Base-by-base conservation (phyloP, 225 moss, liverwort and hornwort genomes). In the Pleurozium schreberi region DNA sequence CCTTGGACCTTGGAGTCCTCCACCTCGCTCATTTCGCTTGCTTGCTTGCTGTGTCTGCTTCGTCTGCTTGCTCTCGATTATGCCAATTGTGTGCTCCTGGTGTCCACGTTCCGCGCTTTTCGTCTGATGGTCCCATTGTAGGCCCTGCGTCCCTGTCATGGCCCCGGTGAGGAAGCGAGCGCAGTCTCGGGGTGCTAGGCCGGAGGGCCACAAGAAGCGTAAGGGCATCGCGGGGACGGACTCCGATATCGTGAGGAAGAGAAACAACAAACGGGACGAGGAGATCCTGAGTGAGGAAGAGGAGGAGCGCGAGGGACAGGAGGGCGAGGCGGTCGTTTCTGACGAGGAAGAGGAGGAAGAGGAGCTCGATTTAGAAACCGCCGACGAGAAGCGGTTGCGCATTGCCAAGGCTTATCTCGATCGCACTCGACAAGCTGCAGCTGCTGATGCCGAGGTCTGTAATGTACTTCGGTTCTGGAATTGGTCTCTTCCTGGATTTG, bases 351-450 rank as follows among this genome's bases (percentile, higher is more conserved):
- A 93, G 33, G 92, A 90, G 52, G 94, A 93, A 33, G 92, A 93
- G 69, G 91, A 93, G 79, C 90, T 88, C 33, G 91, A 95, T 65
- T 59, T 92, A 55, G 99, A 99, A 89, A 97, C 96, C 21, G 96
- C 97, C 12, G 96, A 99, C 89, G 96, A 96, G 89, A 99, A 99
- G 91, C 92, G 97, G 86, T 90, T 99, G 94, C 93, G 99, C 88
- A 90, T 99, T 89, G 99, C 99, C 22, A 93, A 87, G 87, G 99
- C 96, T 55, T 99, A 94, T 89, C 92, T 99, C 64, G 92, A 96
- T 91, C 95, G 95, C 75, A 91, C 96, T 57, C 94, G 96, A 81
- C 90, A 95, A 91, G 91, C 94, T 89, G 91, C 95, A 58, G 94
- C 91, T 84, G 93, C 89, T 87, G 94, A 86, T 69, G 94, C 93